Base-by-base conservation (phyloP, 192 early-diverging fungal genomes). In the Backusella morwellensis region DNA sequence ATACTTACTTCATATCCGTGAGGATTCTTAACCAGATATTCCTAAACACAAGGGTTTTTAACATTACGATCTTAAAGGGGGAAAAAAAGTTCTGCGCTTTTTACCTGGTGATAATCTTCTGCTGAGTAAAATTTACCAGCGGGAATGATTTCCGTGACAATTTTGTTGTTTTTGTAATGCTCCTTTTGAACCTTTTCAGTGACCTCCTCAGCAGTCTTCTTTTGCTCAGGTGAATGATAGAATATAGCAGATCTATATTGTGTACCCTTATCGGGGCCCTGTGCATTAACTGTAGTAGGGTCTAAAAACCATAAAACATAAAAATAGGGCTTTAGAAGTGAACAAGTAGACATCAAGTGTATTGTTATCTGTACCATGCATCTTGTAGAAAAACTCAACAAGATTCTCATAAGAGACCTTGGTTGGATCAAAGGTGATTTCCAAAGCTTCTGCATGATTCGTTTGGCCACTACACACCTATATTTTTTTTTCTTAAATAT, bases 231-330 rank as follows among this genome's bases (percentile, higher is more conserved):
- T 36, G 81, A 86, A 84, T 96, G 92, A 80, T 93, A 95, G 77
- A 95, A 95, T 75, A 98, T 95, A 14, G 89, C 94, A 4, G 91
- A 93, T 15, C 97, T 87, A 86, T 98, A 89, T 82, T 98, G 97
- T 15, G 92, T 89, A 19, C 97, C 97, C 29, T 79, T 52, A 78
- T 98, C 96, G 40, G 85, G 86, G 4, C 97, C 97, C 75, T 97
- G 97, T 1, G 88, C 83, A 82, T 95, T 93, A n/a, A 88, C 59
- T 14, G 93, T 95, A 1, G 96, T 97, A 2, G 97, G 94, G 78
- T 98, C 95, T 88, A 80, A 0, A 52, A 52, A 0, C 0, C 11
- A 38, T 38, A 74, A 21, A 69, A 69, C 26, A 66, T 87, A 79
- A 38, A 66, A 75, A 9, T 26, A 40, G 21, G 35, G 19, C 11